Percentiles rank a stretch among this genome's conserved stretches.
These are phyloP conservation scores for Striga hermonthica DNA, from an alignment of 305 asterid species.

Conservation along the genomic window DNA sequence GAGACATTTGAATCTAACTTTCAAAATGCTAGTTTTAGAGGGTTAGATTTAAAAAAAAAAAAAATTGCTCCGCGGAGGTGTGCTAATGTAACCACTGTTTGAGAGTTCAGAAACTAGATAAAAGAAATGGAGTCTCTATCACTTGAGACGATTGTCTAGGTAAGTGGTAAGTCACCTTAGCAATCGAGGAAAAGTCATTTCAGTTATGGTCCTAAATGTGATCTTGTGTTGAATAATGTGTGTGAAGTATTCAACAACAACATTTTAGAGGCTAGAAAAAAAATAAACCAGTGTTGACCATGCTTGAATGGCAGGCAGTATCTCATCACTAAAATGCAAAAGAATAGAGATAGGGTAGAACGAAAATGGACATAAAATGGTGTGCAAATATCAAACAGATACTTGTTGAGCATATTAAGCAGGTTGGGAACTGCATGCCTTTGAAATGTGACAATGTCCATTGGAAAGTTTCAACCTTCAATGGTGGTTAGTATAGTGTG, in stretches of 20 bases:
- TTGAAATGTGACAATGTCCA: not conserved
- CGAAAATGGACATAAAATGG: not conserved
- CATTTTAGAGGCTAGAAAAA: not conserved
- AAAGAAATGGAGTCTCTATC: not conserved
- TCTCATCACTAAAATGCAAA: not conserved
- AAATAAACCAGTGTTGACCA: not conserved
- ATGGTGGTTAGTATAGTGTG: not conserved
- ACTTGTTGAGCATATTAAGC: not conserved
- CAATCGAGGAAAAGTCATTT: constrained; percentile 3
- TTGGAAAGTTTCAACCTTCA: not conserved
- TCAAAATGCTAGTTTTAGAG: not conserved
- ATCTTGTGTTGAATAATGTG: not conserved
- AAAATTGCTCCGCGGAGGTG: not conserved
- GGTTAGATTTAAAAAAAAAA: not conserved
- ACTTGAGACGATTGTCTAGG: not conserved
- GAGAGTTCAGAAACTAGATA: not conserved
- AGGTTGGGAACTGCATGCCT: not conserved
- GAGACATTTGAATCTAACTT: not conserved
- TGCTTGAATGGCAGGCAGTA: constrained; percentile 1
- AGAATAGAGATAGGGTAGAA: not conserved
- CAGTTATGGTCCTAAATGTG: not conserved
- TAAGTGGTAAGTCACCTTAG: not conserved
- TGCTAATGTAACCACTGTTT: not conserved
- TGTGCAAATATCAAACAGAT: not conserved
- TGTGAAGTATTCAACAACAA: not conserved